Percentiles rank a stretch among this genome's conserved stretches.
Evolutionary conservation across 176 grass and related monocot species (phyloP).

Genomic region (Avena atlantica): DNA sequence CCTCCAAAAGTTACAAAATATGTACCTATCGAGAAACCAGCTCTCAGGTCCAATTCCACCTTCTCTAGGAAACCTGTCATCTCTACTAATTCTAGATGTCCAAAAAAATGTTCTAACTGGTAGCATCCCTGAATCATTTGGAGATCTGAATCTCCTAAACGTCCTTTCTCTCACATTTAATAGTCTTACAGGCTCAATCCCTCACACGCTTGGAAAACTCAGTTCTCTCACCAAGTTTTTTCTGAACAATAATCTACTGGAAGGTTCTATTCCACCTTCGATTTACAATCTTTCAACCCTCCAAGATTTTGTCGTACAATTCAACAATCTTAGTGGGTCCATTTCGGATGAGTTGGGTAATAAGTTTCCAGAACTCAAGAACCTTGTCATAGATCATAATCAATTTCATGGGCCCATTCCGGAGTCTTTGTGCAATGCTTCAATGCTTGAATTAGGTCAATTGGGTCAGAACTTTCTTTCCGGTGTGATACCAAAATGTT

Average conservation of each 20-base stretch:
- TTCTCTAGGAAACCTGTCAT: conserved; percentile 18
- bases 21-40: neutral
- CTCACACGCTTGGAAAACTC: neutral
- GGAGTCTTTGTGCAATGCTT: conserved; percentile 17
- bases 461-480: neutral
- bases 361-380: neutral
- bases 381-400: neutral
- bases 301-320: neutral
- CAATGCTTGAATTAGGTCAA: neutral
- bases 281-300: neutral
- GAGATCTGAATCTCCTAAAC: conserved; percentile 11
- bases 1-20: neutral
- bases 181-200: conserved; percentile 1
- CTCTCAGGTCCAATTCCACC: conserved; percentile 9
- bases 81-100: neutral
- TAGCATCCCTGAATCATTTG: conserved; percentile 16
- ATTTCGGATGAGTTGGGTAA: neutral
- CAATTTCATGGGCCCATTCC: conserved; percentile 1
- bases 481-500: neutral
- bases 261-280: conserved; percentile 2
- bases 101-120: neutral
- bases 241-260: neutral
- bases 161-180: neutral
- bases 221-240: neutral
- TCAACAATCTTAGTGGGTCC: conserved; percentile 1